phyloP scores from a whole-genome alignment of 2,329 filamentous ascomycete species.

The Cucurbitaria berberidis region DNA sequence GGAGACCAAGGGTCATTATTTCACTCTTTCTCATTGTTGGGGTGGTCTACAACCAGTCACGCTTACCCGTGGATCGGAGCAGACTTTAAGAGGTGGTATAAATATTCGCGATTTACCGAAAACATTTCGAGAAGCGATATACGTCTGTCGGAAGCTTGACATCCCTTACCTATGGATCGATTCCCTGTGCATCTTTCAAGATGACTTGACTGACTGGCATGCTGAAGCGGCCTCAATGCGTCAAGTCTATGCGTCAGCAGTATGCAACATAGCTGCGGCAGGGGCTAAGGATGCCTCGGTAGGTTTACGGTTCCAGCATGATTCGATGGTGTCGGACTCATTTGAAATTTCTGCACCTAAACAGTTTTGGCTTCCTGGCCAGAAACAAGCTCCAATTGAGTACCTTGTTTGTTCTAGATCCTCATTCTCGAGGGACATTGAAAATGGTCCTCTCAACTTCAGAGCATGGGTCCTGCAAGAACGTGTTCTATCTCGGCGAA shows the following conservation, averaged over 20 bases:
- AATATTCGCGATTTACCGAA: conserved; percentile 7
- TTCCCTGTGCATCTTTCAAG: conserved; percentile 15
- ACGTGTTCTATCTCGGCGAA: conserved; percentile 11
- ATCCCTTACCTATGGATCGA: conserved; percentile 11
- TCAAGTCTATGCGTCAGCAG: conserved; percentile 2
- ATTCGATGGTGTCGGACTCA: neutral
- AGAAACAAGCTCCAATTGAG: neutral
- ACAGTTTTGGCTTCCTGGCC: neutral
- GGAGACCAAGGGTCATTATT: neutral
- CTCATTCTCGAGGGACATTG: neutral
- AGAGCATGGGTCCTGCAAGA: conserved; percentile 23
- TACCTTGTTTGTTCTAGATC: neutral
- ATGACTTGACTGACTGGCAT: conserved; percentile 6
- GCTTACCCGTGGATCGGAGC: neutral
- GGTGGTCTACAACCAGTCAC: neutral
- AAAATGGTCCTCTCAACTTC: neutral
- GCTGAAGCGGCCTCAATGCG: conserved; percentile 2
- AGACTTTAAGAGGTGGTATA: conserved; percentile 3
- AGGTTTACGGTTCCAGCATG: neutral
- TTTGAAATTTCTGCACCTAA: neutral
- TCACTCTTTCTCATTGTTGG: conserved; percentile 11
- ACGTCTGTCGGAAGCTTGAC: neutral
- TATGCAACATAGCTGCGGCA: conserved; percentile 8
- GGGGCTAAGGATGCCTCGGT: neutral
- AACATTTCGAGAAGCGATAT: conserved; percentile 15